Base-by-base conservation (phyloP, 176 grass and related monocot genomes). In the Oryza australiensis region DNA sequence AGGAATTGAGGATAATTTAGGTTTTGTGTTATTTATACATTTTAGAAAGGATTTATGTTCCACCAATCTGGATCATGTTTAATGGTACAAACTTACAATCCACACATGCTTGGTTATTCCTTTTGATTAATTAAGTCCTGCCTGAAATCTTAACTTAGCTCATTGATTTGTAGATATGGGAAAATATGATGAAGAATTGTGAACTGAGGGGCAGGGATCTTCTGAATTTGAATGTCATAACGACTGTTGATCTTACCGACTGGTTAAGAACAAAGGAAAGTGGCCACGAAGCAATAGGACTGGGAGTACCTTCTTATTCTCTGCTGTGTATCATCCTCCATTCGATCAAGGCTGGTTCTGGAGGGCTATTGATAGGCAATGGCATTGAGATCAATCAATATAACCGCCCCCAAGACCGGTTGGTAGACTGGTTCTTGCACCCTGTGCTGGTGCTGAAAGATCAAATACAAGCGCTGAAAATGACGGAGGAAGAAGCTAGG, bases 391-490 rank as follows among this genome's bases (percentile, higher is more conserved):
- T 94, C 5, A 92, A 85, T 5, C 87, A 92, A 38, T 76, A 84
- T 4, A 92, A 97, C 80, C 86, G 75, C 28, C 94, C 94, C 18
- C 88, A 97, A 70, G 94, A 94, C 65, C 82, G 78, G 74, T 67
- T 97, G 66, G 34, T 97, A 12, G 90, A 91, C 74, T 97, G 94
- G 94, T 87, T 94, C 88, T 97, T 97, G 64, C 90, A 97, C 60
- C 94, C 94, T 41, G 72, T 97, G 30, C 80, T 92, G 26, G 90
- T 97, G 53, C 72, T 97, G 12, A 94, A 92, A 42, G 94, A 97
- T 37, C 94, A 97, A 45, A 94, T 94, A 69, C 84, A 85, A 70
- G 83, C 68, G 38, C 87, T 94, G 29, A 90, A 79, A 26, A 85
- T 97, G 85, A 84, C 81, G 4, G 92, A 97, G 32, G 88, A 91